Conservation (phyloP, 1,284 basidiomycete genomes). For the Baeospora myosura region DNA sequence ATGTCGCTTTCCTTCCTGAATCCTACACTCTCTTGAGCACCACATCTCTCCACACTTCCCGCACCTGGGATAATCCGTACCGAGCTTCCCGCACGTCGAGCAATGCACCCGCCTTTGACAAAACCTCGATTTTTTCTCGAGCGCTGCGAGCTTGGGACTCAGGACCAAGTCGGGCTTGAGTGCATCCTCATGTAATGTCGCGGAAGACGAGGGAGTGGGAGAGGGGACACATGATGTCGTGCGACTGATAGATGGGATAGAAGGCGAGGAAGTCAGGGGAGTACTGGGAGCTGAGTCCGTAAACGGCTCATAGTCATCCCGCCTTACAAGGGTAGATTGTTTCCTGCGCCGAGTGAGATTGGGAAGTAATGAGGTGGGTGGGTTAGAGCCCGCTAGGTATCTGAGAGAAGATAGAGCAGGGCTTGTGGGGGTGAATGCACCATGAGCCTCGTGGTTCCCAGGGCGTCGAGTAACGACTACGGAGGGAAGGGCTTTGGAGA, state of each 20-base stretch:
- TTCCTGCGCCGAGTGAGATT: background rate
- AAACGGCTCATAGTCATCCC: background rate
- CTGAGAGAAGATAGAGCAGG: constrained; percentile 25
- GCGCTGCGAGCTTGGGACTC: constrained; percentile 42
- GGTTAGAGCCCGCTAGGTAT: background rate
- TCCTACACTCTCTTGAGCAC: constrained; percentile 63
- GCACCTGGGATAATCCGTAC: constrained; percentile 60
- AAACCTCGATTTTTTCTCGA: constrained; percentile 51
- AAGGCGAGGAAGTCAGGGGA: constrained; percentile 9
- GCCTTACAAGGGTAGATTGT: background rate
- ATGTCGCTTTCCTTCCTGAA: constrained; percentile 46
- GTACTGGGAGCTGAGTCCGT: constrained; percentile 9
- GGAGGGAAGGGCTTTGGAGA: constrained; percentile 23
- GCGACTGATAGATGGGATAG: constrained; percentile 29
- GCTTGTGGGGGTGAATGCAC: constrained; percentile 40
- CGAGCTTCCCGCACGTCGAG: constrained; percentile 48
- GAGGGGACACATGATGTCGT: constrained; percentile 21
- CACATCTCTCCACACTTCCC: constrained; percentile 55
- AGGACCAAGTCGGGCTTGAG: constrained; percentile 24
- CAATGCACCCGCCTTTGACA: constrained; percentile 36
- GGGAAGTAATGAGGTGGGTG: background rate
- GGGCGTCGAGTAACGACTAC: too few species aligned
- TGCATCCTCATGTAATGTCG: constrained; percentile 19
- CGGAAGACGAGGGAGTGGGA: constrained; percentile 17
- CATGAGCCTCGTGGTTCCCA: constrained; percentile 30